These are phyloP conservation scores for Botrytis squamosa DNA, from an alignment of 2,329 filamentous ascomycete species.

Conservation along the genomic window DNA sequence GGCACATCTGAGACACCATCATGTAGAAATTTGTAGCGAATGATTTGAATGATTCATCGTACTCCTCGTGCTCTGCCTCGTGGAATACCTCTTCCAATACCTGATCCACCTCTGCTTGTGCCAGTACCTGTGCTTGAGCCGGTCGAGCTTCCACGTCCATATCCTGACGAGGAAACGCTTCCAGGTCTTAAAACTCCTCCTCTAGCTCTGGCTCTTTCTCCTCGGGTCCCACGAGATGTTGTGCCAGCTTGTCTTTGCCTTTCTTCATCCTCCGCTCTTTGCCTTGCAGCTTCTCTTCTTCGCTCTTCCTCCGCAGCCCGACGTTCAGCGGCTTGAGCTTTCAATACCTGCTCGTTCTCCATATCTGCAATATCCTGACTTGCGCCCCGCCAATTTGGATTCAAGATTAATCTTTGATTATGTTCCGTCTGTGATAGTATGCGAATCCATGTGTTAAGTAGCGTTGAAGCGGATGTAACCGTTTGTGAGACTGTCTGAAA, in stretches of 20 bases:
- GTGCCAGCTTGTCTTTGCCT: constrained; percentile 46
- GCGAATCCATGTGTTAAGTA: constrained; percentile 93
- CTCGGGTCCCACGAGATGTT: constrained; percentile 39
- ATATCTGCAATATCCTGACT: constrained; percentile 82
- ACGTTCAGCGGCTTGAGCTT: constrained; percentile 75
- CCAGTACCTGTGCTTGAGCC: constrained; percentile 20
- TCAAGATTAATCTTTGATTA: constrained; percentile 87
- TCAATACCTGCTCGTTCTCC: constrained; percentile 73
- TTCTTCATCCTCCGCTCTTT: constrained; percentile 60
- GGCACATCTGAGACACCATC: constrained; percentile 18
- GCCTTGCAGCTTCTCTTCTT: constrained; percentile 67
- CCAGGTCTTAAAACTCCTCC: constrained; percentile 32
- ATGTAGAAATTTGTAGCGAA: constrained; percentile 24
- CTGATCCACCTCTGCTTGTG: constrained; percentile 43
- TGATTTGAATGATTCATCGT: constrained; percentile 37
- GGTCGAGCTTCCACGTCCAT: constrained; percentile 19
- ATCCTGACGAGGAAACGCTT: constrained; percentile 31
- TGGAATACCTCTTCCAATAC: constrained; percentile 49
- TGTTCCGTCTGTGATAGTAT: constrained; percentile 97
- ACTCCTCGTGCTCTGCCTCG: constrained; percentile 54
- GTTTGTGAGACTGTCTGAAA: constrained; percentile 76
- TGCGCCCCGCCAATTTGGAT: constrained; percentile 86
- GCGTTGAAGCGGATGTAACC: constrained; percentile 80
- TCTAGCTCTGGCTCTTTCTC: constrained; percentile 35
- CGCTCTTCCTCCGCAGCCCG: constrained; percentile 76